Conservation (phyloP, 2,329 filamentous ascomycete genomes). For the Rasamsonia emersonii region DNA sequence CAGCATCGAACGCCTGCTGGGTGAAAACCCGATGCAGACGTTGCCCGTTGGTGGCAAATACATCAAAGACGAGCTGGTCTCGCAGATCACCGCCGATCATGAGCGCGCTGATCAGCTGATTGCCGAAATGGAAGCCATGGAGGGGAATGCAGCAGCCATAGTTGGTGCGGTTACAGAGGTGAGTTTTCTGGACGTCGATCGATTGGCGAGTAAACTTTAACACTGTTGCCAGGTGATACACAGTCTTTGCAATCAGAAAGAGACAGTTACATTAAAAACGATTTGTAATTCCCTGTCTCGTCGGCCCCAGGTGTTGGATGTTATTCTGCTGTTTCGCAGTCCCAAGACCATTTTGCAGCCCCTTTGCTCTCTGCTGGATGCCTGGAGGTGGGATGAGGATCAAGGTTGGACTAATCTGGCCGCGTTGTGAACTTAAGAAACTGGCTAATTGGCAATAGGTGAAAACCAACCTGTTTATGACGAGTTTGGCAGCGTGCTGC, state of each 20-base stretch:
- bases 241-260: constrained; percentile 50
- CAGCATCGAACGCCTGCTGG: constrained; percentile 70
- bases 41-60: constrained; percentile 67
- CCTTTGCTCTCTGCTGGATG: constrained; percentile 49
- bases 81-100: constrained; percentile 67
- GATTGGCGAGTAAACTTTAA: constrained; percentile 4
- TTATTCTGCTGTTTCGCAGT: constrained; percentile 53
- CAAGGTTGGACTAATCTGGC: constrained; percentile 35
- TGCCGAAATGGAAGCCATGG: constrained; percentile 76
- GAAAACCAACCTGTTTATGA: constrained; percentile 59
- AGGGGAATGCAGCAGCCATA: constrained; percentile 83
- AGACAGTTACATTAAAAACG: constrained; percentile 55
- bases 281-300: constrained; percentile 51
- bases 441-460: constrained; percentile 25
- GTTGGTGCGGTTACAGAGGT: constrained; percentile 69
- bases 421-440: background rate
- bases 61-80: constrained; percentile 67
- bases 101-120: constrained; percentile 69
- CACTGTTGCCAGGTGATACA: constrained; percentile 37
- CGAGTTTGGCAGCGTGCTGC: constrained; percentile 54
- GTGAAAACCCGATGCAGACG: constrained; percentile 74
- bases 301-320: constrained; percentile 48
- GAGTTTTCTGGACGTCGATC: constrained; percentile 15
- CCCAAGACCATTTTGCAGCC: constrained; percentile 49
- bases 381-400: constrained; percentile 58